Evolutionary conservation across 139 green algal genomes (phyloP).

Genomic region (Chlorella sp.): DNA sequence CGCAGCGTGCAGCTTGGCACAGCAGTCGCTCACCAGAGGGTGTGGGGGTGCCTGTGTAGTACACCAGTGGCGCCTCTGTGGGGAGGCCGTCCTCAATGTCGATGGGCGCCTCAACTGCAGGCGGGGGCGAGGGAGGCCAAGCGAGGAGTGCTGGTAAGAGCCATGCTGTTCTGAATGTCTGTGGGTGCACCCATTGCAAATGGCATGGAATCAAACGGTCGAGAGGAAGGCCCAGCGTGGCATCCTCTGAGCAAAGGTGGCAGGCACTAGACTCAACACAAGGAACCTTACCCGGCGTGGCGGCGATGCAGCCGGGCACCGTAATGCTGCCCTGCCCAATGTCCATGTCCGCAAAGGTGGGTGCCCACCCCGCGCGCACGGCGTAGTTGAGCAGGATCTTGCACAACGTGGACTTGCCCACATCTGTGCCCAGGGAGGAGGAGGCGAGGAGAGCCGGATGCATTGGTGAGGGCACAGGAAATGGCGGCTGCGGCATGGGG

Average conservation of each 20-base stretch:
- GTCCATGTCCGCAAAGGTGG: constrained; percentile 91
- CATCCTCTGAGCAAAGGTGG: too few species aligned
- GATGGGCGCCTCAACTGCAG: constrained; percentile 77
- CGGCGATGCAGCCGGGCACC: constrained; percentile 84
- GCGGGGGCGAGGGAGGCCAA: too few species aligned
- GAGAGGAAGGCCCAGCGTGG: too few species aligned
- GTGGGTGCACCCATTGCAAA: too few species aligned
- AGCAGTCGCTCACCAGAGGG: constrained; percentile 39
- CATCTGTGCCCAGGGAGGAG: constrained; percentile 59
- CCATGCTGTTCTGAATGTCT: too few species aligned
- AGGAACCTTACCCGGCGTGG: constrained; percentile 56
- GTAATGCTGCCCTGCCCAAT: constrained; percentile 91
- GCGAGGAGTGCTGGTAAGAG: too few species aligned
- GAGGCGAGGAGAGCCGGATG: background rate
- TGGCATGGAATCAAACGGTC: too few species aligned
- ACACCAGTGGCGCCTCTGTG: constrained; percentile 85
- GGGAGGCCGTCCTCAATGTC: constrained; percentile 78
- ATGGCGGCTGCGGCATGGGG: too few species aligned
- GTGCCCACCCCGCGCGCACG: constrained; percentile 71
- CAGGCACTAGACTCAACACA: too few species aligned
- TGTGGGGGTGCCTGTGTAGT: constrained; percentile 83
- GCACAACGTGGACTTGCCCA: constrained; percentile 88
- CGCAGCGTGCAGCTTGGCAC: too few species aligned
- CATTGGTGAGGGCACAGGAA: too few species aligned
- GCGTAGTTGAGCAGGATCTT: constrained; percentile 92